Evolutionary conservation across 257 asterid species (phyloP).

Genomic region (Nicotiana otophora): DNA sequence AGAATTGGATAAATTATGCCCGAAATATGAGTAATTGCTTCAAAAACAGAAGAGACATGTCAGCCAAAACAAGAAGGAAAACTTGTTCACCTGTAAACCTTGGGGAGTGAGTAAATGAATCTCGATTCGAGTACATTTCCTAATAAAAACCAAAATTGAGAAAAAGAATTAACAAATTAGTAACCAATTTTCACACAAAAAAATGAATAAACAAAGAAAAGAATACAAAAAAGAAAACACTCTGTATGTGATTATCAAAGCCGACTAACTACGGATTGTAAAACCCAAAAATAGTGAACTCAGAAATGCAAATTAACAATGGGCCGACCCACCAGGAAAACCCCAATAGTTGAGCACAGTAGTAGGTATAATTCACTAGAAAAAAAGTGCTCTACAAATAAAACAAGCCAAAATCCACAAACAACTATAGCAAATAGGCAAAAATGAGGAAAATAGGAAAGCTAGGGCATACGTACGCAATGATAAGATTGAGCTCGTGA

Average conservation of each 20-base stretch:
- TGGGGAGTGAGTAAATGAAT: slow-evolving; percentile 79
- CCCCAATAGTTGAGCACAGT: neutral
- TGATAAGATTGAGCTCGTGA: slow-evolving; percentile 86
- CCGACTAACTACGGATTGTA: neutral
- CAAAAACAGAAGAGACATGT: neutral
- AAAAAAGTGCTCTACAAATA: neutral
- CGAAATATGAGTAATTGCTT: neutral
- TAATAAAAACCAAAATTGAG: slow-evolving; percentile 23
- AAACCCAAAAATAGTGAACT: neutral
- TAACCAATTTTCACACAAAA: neutral
- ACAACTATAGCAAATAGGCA: neutral
- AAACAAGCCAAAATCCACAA: neutral
- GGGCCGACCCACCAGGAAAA: neutral
- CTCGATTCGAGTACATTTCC: slow-evolving; percentile 95
- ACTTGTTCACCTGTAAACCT: slow-evolving; percentile 70
- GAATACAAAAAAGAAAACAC: neutral
- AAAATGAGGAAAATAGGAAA: neutral
- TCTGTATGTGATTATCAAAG: neutral
- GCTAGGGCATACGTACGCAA: slow-evolving; percentile 55
- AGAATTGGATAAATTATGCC: neutral
- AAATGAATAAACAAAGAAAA: neutral
- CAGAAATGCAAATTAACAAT: neutral
- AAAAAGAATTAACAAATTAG: neutral
- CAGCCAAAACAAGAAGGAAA: slow-evolving; percentile 6
- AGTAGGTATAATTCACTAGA: neutral